These are phyloP conservation scores for Mycena metata DNA, from an alignment of 768 basidiomycete species.

Conservation along the genomic window DNA sequence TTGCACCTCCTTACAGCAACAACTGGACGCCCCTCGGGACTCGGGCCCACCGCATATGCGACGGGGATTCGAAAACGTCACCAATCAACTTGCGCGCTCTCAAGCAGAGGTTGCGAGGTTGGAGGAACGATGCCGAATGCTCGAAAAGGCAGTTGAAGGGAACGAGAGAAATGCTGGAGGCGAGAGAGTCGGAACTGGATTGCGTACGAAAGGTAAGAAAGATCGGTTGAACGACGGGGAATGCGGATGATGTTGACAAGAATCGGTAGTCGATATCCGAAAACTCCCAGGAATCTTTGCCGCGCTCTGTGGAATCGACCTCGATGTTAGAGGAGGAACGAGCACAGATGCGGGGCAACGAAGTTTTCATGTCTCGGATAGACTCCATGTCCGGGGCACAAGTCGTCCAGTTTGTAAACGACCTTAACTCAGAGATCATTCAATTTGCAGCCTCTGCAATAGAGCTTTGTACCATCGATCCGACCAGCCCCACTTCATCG, in stretches of 20 bases:
- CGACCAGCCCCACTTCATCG: slow-evolving; percentile 54
- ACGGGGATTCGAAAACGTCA: slow-evolving; percentile 69
- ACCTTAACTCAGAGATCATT: slow-evolving; percentile 85
- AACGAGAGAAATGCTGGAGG: slow-evolving; percentile 69
- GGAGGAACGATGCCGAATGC: slow-evolving; percentile 71
- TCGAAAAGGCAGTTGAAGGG: slow-evolving; percentile 77
- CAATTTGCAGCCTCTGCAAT: slow-evolving; percentile 83
- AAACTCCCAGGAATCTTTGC: slow-evolving; percentile 3
- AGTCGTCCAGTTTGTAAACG: slow-evolving; percentile 82
- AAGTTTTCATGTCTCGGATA: slow-evolving; percentile 79
- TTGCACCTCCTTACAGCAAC: slow-evolving; percentile 59
- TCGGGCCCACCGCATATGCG: slow-evolving; percentile 60
- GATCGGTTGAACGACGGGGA: slow-evolving; percentile 49
- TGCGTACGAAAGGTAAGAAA: slow-evolving; percentile 58
- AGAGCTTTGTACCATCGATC: slow-evolving; percentile 70
- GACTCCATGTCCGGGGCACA: slow-evolving; percentile 85
- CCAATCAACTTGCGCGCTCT: slow-evolving; percentile 67
- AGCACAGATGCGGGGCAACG: slow-evolving; percentile 69
- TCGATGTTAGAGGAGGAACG: slow-evolving; percentile 62
- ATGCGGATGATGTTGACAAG: slow-evolving; percentile 46
- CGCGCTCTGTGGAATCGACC: slow-evolving; percentile 38
- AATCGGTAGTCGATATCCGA: slow-evolving; percentile 9
- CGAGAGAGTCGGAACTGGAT: slow-evolving; percentile 73
- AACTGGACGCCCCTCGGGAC: slow-evolving; percentile 59
- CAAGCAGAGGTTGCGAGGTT: slow-evolving; percentile 67